Conservation (phyloP, 2,329 filamentous ascomycete genomes). For the Lasiodiplodia sp. region DNA sequence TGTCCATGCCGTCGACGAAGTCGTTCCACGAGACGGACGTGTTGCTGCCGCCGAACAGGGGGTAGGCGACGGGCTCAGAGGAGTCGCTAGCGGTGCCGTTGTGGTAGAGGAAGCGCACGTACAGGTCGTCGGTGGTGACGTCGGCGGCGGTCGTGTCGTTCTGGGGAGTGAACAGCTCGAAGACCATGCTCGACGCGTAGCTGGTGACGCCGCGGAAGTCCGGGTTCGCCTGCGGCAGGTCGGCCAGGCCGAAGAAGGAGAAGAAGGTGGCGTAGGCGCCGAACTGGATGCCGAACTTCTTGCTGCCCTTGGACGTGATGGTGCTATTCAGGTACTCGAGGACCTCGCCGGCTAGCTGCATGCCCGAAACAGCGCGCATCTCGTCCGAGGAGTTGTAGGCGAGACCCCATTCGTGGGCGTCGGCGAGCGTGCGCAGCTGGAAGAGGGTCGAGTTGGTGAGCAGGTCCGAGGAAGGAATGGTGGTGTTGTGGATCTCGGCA, state of each 20-base stretch:
- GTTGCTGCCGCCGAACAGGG: constrained; percentile 65
- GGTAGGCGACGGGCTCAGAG: constrained; percentile 60
- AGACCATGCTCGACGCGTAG: constrained; percentile 82
- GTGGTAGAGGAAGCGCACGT: constrained; percentile 68
- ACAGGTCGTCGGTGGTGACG: constrained; percentile 58
- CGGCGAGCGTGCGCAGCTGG: constrained; percentile 76
- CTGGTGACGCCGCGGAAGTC: constrained; percentile 81
- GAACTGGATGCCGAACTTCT: constrained; percentile 63
- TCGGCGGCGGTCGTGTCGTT: constrained; percentile 47
- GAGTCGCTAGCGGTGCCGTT: constrained; percentile 63
- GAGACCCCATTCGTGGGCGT: constrained; percentile 81
- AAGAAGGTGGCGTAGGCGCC: constrained; percentile 68
- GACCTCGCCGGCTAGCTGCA: constrained; percentile 57
- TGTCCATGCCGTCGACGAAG: constrained; percentile 69
- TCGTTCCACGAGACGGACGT: constrained; percentile 70
- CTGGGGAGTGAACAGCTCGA: constrained; percentile 69
- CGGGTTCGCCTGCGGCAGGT: constrained; percentile 57
- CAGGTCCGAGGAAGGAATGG: constrained; percentile 62
- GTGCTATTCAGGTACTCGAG: constrained; percentile 54
- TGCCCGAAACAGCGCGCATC: constrained; percentile 55
- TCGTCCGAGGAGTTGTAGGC: constrained; percentile 73
- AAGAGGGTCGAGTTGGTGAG: constrained; percentile 68
- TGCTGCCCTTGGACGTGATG: constrained; percentile 45
- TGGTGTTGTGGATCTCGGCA: constrained; percentile 67
- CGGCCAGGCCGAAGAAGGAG: constrained; percentile 67